Base-by-base conservation (phyloP, 176 grass and related monocot species). In the Ananas comosus region DNA sequence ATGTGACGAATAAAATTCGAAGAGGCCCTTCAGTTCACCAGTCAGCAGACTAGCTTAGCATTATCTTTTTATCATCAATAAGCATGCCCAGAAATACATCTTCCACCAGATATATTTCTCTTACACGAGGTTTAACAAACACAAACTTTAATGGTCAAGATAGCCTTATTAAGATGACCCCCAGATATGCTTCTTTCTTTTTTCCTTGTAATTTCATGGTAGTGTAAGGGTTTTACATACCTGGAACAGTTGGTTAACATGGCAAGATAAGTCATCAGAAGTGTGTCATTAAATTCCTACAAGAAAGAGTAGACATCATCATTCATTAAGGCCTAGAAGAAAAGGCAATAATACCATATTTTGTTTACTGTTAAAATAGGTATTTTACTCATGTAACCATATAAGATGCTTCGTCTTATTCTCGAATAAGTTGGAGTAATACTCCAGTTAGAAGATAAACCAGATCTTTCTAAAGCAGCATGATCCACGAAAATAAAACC, bases 251-350 rank as follows among this genome's bases (percentile, higher is more conserved):
- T 99, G 2, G 94, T 99, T 80, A 99, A 82, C 87, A 88, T 99
- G 42, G 94, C 89, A 19, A 99, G 87, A 79, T 99, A 99, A n/a
- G 94, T 90, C 85, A 99, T 80, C 53, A 99, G 82, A 51, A 99
- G 94, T 13, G 90, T 99, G 72, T 99, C 87, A 50, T 99, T 99
- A 75, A 88, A 99, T 78, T 99, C 94, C 94, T 99, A 77, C 65
- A 88, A 76, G 17, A 74, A 13, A 77, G 71, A 80, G 74, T 3
- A 9, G 22, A 7, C 80, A 18, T 77, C 28, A 57, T 57, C 2
- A 56, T 68, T 51, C 51, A 66, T 61, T 58, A 19, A 12, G 2
- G 11, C 28, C 6, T 66, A 16, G 21, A 18, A 61, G 5, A 61
- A 10, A 59, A 59, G 1, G 16, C 11, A 19, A 19, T 19, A 61